A percentile compares a stretch with the other conserved stretches of the same genome.
Evolutionary conservation across 2,329 filamentous ascomycete species (phyloP).

Genomic region (Apiospora kogelbergensis): DNA sequence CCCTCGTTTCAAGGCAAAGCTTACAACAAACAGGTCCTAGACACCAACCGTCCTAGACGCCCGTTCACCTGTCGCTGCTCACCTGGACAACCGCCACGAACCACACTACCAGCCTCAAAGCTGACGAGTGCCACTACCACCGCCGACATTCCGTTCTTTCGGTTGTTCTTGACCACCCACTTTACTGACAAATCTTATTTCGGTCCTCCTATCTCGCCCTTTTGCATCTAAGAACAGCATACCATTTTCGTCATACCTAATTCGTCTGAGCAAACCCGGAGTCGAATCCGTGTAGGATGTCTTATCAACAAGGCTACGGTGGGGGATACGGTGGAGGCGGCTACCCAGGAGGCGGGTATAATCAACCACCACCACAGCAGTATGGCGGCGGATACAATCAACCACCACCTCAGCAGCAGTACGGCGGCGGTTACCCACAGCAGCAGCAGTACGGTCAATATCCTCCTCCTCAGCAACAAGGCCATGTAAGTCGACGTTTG

Average conservation of each 20-base stretch:
- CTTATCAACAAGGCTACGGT: constrained; percentile 2
- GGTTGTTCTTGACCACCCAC: not conserved
- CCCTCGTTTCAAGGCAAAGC: constrained; percentile 6
- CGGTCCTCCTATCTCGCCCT: not conserved
- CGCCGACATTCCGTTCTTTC: not conserved
- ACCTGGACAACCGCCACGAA: not conserved
- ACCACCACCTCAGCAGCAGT: constrained; percentile 11
- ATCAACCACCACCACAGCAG: constrained; percentile 10
- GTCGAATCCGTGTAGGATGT: not conserved
- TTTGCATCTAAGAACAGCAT: not conserved
- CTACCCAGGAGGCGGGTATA: constrained; percentile 13
- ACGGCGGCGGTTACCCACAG: constrained; percentile 8
- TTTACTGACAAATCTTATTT: not conserved
- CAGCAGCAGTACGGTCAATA: constrained; percentile 25
- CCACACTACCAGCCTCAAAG: not conserved
- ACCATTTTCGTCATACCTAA: not conserved
- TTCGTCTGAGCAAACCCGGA: not conserved
- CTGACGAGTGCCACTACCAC: not conserved
- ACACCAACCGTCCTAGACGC: not conserved
- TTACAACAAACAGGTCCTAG: not conserved
- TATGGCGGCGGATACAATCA: constrained; percentile 2
- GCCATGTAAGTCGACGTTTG: not conserved
- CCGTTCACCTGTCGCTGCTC: too few species aligned
- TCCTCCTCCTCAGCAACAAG: constrained; percentile 17
- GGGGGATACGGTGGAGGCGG: constrained; percentile 15